Conservation (phyloP, 768 basidiomycete genomes). For the Leccinum boreale region DNA sequence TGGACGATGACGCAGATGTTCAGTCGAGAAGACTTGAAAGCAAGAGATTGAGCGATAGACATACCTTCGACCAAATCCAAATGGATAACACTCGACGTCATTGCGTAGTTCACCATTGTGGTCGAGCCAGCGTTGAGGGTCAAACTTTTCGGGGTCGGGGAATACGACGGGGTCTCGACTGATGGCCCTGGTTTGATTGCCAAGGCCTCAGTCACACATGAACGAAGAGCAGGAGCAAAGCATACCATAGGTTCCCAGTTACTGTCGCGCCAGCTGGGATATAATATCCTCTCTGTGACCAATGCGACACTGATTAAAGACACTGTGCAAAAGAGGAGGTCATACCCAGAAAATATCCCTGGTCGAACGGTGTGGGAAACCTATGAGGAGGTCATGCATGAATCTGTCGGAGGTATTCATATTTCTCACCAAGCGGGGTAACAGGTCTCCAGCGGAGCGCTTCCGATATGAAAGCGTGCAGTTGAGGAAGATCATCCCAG, state of each 20-base stretch:
- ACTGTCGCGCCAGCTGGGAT: constrained; percentile 26
- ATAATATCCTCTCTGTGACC: constrained; percentile 13
- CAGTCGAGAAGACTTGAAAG: no score
- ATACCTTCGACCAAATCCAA: constrained; percentile 50
- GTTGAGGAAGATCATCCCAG: constrained; percentile 30
- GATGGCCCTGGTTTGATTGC: constrained; percentile 37
- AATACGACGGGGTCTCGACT: constrained; percentile 53
- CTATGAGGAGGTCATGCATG: not conserved
- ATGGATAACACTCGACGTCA: constrained; percentile 46
- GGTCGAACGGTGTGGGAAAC: constrained; percentile 60
- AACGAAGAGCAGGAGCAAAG: not conserved
- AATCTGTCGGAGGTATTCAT: no score
- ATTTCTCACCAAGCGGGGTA: constrained; percentile 20
- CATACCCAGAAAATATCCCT: constrained; percentile 60
- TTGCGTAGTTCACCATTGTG: constrained; percentile 41
- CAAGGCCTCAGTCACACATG: not conserved
- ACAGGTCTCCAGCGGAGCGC: constrained; percentile 38
- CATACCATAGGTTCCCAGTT: constrained; percentile 21
- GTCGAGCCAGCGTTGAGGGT: constrained; percentile 55
- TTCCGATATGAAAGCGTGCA: constrained; percentile 38
- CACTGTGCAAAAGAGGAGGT: constrained; percentile 3
- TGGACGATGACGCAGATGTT: no score
- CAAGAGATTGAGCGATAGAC: not conserved
- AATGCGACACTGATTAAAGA: constrained; percentile 16
- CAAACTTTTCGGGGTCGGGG: constrained; percentile 54